Conservation (phyloP, 1,139 yeast species). For the Sporopachydermia cereana region DNA sequence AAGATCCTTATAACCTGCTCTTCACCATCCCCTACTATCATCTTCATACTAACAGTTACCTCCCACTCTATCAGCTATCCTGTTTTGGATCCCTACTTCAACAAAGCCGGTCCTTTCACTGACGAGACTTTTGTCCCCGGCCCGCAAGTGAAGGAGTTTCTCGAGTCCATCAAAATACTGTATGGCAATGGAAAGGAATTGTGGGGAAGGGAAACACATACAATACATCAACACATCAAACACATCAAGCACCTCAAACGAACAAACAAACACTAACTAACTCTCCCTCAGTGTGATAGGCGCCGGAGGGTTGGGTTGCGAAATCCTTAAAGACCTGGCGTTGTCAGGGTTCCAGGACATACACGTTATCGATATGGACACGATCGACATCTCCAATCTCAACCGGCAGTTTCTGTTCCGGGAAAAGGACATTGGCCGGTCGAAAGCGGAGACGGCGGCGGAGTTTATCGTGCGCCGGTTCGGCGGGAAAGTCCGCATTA, state of each 20-base stretch:
- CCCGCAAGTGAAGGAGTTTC: conserved; percentile 18
- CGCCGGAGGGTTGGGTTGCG: conserved; percentile 96
- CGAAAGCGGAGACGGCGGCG: conserved; percentile 79
- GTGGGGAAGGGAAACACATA: conserved; percentile 5
- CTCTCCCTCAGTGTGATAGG: conserved; percentile 52
- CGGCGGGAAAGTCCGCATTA: conserved; percentile 33
- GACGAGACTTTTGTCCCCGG: conserved; percentile 27
- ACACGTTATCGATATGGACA: conserved; percentile 89
- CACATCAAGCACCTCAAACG: neutral
- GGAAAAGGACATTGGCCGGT: conserved; percentile 56
- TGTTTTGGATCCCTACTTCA: conserved; percentile 19
- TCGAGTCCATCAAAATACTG: conserved; percentile 24
- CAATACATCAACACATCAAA: too few species aligned
- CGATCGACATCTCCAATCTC: conserved; percentile 79
- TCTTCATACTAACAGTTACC: conserved; percentile 6
- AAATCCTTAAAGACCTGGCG: conserved; percentile 74
- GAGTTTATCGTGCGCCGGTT: conserved; percentile 40
- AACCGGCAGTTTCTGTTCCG: conserved; percentile 86
- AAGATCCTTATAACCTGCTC: neutral
- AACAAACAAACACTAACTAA: conserved; percentile 11
- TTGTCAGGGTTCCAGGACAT: conserved; percentile 63
- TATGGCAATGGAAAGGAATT: conserved; percentile 8
- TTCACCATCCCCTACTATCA: neutral
- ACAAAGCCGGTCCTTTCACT: conserved; percentile 26
- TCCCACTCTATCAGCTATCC: conserved; percentile 15